Conservation (phyloP, 1,139 yeast genomes). For the Tardiomyces digboiensis region DNA sequence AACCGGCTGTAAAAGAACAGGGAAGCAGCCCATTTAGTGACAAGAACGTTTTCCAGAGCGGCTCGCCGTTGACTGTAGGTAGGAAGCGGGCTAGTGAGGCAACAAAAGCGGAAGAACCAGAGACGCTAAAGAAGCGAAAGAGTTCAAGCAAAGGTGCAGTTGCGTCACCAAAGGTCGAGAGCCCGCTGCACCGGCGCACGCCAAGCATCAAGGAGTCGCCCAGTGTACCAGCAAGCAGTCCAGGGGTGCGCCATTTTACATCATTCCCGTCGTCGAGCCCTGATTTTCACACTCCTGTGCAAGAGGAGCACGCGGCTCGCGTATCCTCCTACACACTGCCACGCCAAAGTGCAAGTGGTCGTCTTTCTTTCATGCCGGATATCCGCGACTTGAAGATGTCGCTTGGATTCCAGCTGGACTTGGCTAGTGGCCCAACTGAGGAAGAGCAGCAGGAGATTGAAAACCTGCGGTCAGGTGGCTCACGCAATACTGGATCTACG, state of each 20-base stretch:
- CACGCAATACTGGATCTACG: background rate
- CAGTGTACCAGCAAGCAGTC: conserved; percentile 3
- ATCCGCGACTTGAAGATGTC: conserved; percentile 15
- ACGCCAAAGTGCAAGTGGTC: conserved; percentile 8
- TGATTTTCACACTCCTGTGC: conserved; percentile 6
- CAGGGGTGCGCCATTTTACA: conserved; percentile 12
- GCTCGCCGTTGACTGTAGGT: conserved; percentile 11
- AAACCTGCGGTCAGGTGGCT: background rate
- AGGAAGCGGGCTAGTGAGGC: conserved; percentile 7
- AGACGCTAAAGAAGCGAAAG: conserved; percentile 1
- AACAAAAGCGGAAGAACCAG: conserved; percentile 1
- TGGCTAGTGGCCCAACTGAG: background rate
- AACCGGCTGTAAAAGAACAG: conserved; percentile 7
- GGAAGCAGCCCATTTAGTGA: conserved; percentile 27
- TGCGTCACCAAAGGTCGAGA: background rate
- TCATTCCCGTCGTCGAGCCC: conserved; percentile 14
- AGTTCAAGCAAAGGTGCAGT: background rate
- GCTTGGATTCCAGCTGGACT: conserved; percentile 9
- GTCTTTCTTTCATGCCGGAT: conserved; percentile 21
- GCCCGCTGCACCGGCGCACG: conserved; percentile 1
- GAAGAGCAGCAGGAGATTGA: background rate
- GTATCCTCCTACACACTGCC: conserved; percentile 8
- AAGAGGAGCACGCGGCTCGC: conserved; percentile 6
- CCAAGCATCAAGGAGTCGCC: conserved; percentile 2
- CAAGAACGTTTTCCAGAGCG: conserved; percentile 36